phyloP scores from a whole-genome alignment of 2,329 filamentous ascomycete species.

The Ilyonectria mors-panacis region DNA sequence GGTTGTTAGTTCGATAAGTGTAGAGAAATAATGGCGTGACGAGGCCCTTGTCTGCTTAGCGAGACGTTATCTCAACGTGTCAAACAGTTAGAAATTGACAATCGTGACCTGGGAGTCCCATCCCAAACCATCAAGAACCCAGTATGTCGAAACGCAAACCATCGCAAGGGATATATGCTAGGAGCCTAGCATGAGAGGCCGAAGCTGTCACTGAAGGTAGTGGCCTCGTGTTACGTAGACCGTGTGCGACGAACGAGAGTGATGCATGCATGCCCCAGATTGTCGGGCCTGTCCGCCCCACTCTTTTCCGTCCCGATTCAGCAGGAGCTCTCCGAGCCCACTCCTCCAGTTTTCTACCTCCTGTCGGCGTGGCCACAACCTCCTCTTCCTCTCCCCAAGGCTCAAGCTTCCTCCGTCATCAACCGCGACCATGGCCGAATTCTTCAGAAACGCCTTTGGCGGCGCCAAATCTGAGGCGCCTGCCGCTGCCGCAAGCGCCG shows the following conservation, averaged over 20 bases:
- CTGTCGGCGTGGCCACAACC: conserved; percentile 42
- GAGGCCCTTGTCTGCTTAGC: neutral
- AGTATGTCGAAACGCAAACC: neutral
- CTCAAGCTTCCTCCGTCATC: conserved; percentile 41
- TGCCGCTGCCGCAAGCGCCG: conserved; percentile 62
- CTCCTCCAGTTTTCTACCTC: conserved; percentile 45
- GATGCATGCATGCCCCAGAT: conserved; percentile 39
- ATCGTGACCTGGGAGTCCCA: neutral
- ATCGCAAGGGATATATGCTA: neutral
- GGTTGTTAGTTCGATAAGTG: neutral
- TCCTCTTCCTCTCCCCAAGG: conserved; percentile 33
- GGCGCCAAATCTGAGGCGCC: conserved; percentile 70
- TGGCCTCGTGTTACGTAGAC: neutral
- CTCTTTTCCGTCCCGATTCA: conserved; percentile 36
- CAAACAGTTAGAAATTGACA: neutral
- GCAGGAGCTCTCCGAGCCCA: conserved; percentile 43
- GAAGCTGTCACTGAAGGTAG: neutral
- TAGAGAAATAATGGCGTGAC: conserved; percentile 22
- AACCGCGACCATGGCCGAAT: conserved; percentile 65
- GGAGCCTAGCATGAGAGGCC: neutral
- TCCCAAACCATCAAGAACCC: neutral
- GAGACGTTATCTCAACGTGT: neutral
- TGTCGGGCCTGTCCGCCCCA: conserved; percentile 39
- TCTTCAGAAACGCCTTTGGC: conserved; percentile 79
- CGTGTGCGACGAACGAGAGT: conserved; percentile 9